Percentiles rank a stretch among this genome's conserved stretches.
Evolutionary conservation across 345 rosid species (phyloP).

Genomic region (Corchorus capsularis): DNA sequence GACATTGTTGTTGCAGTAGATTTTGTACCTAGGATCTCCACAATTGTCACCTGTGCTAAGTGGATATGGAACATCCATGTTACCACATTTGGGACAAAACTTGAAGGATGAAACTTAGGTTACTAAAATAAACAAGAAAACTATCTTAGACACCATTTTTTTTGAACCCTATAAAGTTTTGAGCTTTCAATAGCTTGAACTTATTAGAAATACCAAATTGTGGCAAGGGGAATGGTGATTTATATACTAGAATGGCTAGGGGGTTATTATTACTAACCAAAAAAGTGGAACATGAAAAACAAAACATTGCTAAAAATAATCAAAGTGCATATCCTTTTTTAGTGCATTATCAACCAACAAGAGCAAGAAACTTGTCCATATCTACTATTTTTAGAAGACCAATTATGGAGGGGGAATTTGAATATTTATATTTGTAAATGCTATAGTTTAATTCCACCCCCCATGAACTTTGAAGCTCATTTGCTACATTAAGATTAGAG

Average conservation of each 20-base stretch:
- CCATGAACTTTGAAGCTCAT: conserved; percentile 19
- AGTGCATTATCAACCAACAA: not conserved
- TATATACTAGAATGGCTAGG: not conserved
- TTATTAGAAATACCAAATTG: not conserved
- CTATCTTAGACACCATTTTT: conserved; percentile 28
- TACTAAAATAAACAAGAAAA: conserved; percentile 26
- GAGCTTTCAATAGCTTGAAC: too few relatives aligned
- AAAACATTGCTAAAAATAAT: conserved; percentile 8
- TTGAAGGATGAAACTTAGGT: conserved; percentile 31
- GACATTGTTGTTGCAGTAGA: conserved; percentile 44
- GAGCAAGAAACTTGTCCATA: not conserved
- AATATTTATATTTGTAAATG: not conserved
- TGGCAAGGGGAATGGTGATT: conserved; percentile 16
- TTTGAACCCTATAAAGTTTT: too few relatives aligned
- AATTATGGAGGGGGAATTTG: not conserved
- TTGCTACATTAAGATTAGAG: not conserved
- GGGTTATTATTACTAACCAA: not conserved
- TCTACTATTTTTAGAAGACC: not conserved
- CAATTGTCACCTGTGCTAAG: conserved; percentile 51
- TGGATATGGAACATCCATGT: conserved; percentile 53
- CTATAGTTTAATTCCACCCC: not conserved
- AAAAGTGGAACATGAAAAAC: not conserved
- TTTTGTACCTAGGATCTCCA: conserved; percentile 51
- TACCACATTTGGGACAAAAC: conserved; percentile 58
- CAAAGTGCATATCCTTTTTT: not conserved